Evolutionary conservation across 305 asterid genomes (phyloP).

Genomic region (Fraxinus ornus): DNA sequence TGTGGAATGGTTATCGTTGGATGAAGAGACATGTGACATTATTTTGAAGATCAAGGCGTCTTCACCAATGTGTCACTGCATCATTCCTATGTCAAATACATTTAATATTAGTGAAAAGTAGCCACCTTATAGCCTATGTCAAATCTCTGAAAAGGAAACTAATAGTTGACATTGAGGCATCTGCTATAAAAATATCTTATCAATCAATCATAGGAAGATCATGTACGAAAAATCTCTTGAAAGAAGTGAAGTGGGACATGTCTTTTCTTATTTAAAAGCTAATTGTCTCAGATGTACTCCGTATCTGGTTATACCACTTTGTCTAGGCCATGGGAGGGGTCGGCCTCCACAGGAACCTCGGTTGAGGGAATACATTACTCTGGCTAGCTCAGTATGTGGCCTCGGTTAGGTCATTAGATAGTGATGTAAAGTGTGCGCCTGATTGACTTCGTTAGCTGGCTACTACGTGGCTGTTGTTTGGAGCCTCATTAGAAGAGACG

Average conservation of each 20-base stretch:
- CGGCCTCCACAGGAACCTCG: neutral
- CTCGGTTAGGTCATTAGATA: neutral
- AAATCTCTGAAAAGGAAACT: too few species aligned
- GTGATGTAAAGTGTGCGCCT: neutral
- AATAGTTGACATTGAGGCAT: neutral
- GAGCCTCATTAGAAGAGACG: too few species aligned
- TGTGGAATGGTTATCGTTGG: neutral
- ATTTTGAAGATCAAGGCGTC: neutral
- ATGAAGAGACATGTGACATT: neutral
- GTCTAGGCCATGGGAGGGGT: neutral
- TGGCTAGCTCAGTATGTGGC: neutral
- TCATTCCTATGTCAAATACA: neutral
- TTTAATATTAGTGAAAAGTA: too few species aligned
- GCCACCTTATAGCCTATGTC: neutral
- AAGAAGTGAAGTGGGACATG: neutral
- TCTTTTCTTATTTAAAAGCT: neutral
- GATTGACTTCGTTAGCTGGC: neutral
- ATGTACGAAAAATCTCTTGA: neutral
- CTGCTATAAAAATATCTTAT: too few species aligned
- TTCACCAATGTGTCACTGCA: neutral
- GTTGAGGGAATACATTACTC: neutral
- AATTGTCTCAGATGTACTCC: neutral
- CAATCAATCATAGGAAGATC: neutral
- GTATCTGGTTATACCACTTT: neutral
- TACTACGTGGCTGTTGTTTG: neutral